Base-by-base conservation (phyloP, 192 early-diverging fungal species). In the Jimgerdemannia lactiflua region DNA sequence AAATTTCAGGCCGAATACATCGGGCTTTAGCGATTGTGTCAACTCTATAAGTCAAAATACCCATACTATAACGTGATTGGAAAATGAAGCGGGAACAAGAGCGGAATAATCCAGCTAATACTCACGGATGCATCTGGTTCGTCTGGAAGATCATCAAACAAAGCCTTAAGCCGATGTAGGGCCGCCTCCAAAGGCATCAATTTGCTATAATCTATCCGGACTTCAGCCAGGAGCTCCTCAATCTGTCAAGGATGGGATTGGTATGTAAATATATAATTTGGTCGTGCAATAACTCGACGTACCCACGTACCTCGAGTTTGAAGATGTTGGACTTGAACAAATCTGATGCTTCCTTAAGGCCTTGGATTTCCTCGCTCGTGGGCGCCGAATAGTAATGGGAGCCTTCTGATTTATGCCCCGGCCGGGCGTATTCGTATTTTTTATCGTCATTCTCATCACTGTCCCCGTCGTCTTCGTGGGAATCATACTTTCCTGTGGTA, bases 291-390 rank as follows among this genome's bases (percentile, higher is more conserved):
- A 86, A 75, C 71, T 78, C 74, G 71, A 80, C 76, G 3, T 39
- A 54, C 11, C 11, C 42, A 76, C 66, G 64, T 71, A 92, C 86
- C 85, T 98, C 94, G 63, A 99, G 84, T 80, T 92, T 93, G 86
- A 97, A 96, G 71, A 99, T 86, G 81, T 97, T 97, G 65, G 92
- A 92, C 74, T 97, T 95, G 85, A 92, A 95, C 65, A 98, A 81
- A 71, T 94, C 88, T 4, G 90, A 86, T 0, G 94, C 92, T 71
- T 97, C 94, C 82, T 91, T 92, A 74, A 97, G 79, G 67, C 89
- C 89, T 78, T 93, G 91, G 42, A 98, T 89, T 81, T 98, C 96
- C 7, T 92, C 91, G 72, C 88, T 90, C 11, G 92, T 92, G 3
- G 92, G 91, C 64, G 86, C 78, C 73, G 82, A 78, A 75, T 85